A percentile compares a stretch with the other conserved stretches of the same genome.
Evolutionary conservation across 306 rosid species (phyloP).

Genomic region (Oxytropis ochrocephala): DNA sequence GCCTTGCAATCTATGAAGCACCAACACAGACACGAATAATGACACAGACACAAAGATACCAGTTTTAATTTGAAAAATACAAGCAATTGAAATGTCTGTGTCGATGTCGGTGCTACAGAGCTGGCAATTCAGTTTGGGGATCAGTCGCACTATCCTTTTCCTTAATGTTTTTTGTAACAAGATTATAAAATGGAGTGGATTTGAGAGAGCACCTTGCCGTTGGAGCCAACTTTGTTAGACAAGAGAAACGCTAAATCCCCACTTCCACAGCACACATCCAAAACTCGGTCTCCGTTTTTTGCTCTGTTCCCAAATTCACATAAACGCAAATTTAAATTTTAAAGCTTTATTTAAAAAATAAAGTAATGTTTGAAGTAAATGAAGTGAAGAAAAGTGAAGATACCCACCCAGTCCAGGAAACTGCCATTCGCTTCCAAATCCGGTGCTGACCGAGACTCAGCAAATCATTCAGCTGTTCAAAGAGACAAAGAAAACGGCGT

Average conservation of each 20-base stretch:
- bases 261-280: slow-evolving; percentile 97
- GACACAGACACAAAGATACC: too few relatives aligned
- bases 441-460: slow-evolving; percentile 88
- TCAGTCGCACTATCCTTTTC: background rate
- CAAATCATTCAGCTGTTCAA: slow-evolving; percentile 59
- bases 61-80: too few relatives aligned
- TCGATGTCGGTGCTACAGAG: too few relatives aligned
- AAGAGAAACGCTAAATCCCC: slow-evolving; percentile 81
- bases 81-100: too few relatives aligned
- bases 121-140: background rate
- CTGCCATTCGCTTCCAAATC: slow-evolving; percentile 85
- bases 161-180: background rate
- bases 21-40: too few relatives aligned
- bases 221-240: slow-evolving; percentile 58
- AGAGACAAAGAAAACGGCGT: background rate
- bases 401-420: slow-evolving; percentile 87
- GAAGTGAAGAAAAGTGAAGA: background rate
- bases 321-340: background rate
- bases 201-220: slow-evolving; percentile 41
- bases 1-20: too few relatives aligned
- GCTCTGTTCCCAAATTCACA: slow-evolving; percentile 41
- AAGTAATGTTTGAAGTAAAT: background rate
- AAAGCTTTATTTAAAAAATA: background rate
- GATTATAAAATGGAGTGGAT: too few relatives aligned
- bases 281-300: slow-evolving; percentile 56